Percentiles rank a stretch among this genome's conserved stretches.
Conservation (phyloP, 768 basidiomycete species). For the Lactarius evosmus region DNA sequence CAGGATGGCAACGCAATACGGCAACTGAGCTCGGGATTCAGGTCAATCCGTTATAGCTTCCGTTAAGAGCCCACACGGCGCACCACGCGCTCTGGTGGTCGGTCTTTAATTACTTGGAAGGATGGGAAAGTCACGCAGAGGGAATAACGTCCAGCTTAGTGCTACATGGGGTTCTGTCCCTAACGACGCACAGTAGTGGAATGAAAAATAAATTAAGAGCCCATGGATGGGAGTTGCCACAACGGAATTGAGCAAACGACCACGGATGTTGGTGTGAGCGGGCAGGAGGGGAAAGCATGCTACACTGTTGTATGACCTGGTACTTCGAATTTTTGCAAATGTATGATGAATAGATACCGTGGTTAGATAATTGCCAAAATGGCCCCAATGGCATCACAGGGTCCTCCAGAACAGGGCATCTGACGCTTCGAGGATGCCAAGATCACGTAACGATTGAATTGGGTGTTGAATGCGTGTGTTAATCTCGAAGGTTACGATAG, state of each 20-base stretch:
- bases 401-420: not conserved
- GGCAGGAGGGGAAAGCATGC: not conserved
- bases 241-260: no score
- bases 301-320: not conserved
- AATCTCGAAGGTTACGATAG: not conserved
- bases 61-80: not conserved
- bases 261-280: not conserved
- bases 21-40: slow-evolving; percentile 19
- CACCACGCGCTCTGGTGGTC: not conserved
- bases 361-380: not conserved
- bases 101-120: not conserved
- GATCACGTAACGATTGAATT: not conserved
- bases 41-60: not conserved
- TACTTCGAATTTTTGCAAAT: not conserved
- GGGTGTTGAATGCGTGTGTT: not conserved
- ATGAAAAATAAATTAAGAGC: not conserved
- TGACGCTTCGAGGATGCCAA: not conserved
- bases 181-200: not conserved
- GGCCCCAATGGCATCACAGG: not conserved
- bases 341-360: not conserved
- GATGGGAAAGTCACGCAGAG: not conserved
- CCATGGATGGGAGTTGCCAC: not conserved
- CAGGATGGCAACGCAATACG: not conserved
- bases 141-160: not conserved
- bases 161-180: not conserved